A percentile compares a stretch with the other conserved stretches of the same genome.
These are phyloP conservation scores for Mariannaea elegans DNA, from an alignment of 2,329 filamentous ascomycete genomes.

Conservation along the genomic window DNA sequence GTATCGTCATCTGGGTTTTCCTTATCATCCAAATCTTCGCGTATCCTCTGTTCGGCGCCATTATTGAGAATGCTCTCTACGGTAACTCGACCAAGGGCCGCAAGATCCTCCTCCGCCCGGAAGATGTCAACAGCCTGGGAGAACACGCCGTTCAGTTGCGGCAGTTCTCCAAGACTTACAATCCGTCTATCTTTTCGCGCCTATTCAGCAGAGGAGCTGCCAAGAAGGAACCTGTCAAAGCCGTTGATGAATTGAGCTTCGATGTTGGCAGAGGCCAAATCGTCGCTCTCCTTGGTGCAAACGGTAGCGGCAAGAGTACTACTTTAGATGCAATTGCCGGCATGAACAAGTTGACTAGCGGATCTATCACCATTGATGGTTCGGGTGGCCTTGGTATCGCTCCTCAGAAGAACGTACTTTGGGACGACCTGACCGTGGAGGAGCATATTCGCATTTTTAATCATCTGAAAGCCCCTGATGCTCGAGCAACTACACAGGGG, in stretches of 20 bases:
- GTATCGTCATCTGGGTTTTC: constrained; percentile 81
- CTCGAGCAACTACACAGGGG: constrained; percentile 64
- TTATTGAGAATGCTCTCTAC: constrained; percentile 78
- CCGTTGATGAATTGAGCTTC: constrained; percentile 78
- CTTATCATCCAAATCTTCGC: constrained; percentile 78
- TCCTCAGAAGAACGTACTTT: constrained; percentile 93
- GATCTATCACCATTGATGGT: constrained; percentile 79
- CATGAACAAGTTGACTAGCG: constrained; percentile 78
- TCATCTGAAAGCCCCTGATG: constrained; percentile 73
- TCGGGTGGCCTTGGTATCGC: constrained; percentile 85
- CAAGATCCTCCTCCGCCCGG: constrained; percentile 54
- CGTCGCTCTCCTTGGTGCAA: constrained; percentile 85
- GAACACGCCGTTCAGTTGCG: constrained; percentile 73
- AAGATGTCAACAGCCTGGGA: constrained; percentile 37
- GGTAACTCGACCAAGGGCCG: constrained; percentile 75
- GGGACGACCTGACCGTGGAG: constrained; percentile 86
- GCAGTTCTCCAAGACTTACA: constrained; percentile 81
- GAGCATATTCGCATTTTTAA: constrained; percentile 90
- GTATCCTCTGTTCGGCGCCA: constrained; percentile 79
- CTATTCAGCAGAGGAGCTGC: constrained; percentile 55
- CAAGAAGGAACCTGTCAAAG: constrained; percentile 71
- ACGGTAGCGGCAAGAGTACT: constrained; percentile 90
- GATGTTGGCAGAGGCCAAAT: constrained; percentile 82
- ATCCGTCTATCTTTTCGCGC: constrained; percentile 68
- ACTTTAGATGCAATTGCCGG: constrained; percentile 90